phyloP scores from a whole-genome alignment of 2,329 filamentous ascomycete species.

The Colletotrichum godetiae region DNA sequence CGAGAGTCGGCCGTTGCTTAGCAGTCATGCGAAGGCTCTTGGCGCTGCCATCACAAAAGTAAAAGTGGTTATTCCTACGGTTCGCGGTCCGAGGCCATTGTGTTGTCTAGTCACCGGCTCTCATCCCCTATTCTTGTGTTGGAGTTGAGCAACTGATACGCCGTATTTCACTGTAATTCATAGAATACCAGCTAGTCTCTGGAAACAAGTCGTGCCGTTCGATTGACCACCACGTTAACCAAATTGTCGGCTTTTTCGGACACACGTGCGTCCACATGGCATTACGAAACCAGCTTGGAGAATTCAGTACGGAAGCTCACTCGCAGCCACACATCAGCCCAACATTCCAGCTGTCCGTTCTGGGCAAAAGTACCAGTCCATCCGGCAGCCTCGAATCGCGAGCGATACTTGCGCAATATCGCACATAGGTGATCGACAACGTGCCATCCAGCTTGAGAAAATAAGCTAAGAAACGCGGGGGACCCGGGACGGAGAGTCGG shows the following conservation, averaged over 20 bases:
- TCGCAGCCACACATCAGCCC: not conserved
- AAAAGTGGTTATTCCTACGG: not conserved
- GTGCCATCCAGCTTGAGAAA: not conserved
- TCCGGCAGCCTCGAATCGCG: not conserved
- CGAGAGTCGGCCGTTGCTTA: not conserved
- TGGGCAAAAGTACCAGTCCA: not conserved
- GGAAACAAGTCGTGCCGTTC: too few species aligned
- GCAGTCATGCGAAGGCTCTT: not conserved
- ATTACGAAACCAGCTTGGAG: too few species aligned
- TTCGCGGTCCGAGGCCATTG: not conserved
- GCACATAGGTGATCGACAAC: not conserved
- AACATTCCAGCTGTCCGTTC: not conserved
- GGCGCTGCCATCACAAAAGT: not conserved
- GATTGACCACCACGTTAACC: too few species aligned
- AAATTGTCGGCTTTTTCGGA: too few species aligned
- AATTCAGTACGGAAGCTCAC: not conserved
- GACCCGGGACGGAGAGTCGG: not conserved
- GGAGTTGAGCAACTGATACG: not conserved
- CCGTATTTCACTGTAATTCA: not conserved
- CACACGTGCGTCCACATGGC: too few species aligned
- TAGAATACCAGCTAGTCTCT: not conserved
- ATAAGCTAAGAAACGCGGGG: not conserved
- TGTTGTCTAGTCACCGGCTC: not conserved
- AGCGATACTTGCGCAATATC: not conserved
- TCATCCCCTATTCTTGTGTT: not conserved